These are phyloP conservation scores for Potentilla sterilis DNA, from an alignment of 306 rosid genomes.

Conservation along the genomic window DNA sequence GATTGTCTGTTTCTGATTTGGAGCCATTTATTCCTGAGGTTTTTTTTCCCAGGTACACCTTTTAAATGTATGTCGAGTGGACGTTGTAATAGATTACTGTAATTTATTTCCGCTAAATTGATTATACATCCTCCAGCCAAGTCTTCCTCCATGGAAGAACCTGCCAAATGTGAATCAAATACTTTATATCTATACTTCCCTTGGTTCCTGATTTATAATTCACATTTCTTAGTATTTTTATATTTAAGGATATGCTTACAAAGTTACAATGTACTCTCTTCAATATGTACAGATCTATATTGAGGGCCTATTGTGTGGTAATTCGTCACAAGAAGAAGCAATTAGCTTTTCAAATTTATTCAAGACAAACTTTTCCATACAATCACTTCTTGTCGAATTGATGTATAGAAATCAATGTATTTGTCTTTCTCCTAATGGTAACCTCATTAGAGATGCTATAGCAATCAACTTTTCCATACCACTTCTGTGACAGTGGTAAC, in stretches of 20 bases:
- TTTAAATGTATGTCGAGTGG: not conserved
- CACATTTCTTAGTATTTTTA: not conserved
- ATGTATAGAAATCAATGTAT: slow-evolving; percentile 69
- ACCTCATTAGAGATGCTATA: slow-evolving; percentile 61
- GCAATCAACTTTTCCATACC: slow-evolving; percentile 50
- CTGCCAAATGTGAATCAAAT: slow-evolving; percentile 8
- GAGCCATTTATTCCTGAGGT: slow-evolving; percentile 57
- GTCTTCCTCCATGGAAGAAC: not conserved
- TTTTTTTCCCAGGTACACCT: slow-evolving; percentile 73
- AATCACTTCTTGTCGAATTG: slow-evolving; percentile 59
- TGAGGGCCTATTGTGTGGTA: slow-evolving; percentile 93
- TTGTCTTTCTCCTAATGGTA: slow-evolving; percentile 69
- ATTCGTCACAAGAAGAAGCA: slow-evolving; percentile 76
- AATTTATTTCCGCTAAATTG: not conserved
- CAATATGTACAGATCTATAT: slow-evolving; percentile 58
- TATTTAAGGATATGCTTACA: not conserved
- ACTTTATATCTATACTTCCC: not conserved
- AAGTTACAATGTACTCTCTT: slow-evolving; percentile 18
- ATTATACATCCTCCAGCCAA: not conserved
- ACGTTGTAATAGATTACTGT: no score
- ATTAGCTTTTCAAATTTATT: slow-evolving; percentile 56
- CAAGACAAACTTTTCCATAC: slow-evolving; percentile 57
- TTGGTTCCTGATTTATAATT: not conserved
- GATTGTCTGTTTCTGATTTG: slow-evolving; percentile 62
- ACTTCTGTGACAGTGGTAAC: slow-evolving; percentile 70